Percentiles rank a stretch among this genome's conserved stretches.
These are phyloP conservation scores for Phytophthora vignae DNA, from an alignment of 352 stramenopile genomes.

Conservation along the genomic window DNA sequence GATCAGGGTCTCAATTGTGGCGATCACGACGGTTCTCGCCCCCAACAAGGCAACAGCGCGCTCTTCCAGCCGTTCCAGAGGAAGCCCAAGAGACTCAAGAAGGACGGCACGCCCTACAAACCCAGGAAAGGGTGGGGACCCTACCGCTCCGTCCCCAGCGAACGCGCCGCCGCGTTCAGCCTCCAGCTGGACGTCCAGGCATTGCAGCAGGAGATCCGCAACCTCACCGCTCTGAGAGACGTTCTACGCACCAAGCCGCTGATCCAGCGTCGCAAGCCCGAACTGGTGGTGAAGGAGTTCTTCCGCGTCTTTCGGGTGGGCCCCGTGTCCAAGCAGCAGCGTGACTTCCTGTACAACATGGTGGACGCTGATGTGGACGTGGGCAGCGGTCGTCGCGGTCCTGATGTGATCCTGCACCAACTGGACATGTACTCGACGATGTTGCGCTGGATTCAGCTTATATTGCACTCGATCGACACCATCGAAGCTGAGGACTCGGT, in stretches of 20 bases:
- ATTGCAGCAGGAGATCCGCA: constrained; percentile 37
- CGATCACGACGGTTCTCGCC: no score
- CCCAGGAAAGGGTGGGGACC: constrained; percentile 28
- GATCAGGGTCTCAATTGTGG: no score
- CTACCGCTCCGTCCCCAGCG: constrained; percentile 39
- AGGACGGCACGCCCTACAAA: constrained; percentile 2
- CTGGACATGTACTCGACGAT: constrained; percentile 2
- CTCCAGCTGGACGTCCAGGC: constrained; percentile 47
- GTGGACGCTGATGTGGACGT: not conserved
- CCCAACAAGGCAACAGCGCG: no score
- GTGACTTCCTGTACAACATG: constrained; percentile 5
- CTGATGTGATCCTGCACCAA: not conserved
- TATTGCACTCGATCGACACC: not conserved
- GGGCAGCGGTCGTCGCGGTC: not conserved
- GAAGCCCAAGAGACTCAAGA: constrained; percentile 11
- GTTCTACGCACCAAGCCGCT: constrained; percentile 1
- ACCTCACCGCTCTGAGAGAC: constrained; percentile 29
- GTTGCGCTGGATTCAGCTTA: not conserved
- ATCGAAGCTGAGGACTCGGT: not conserved
- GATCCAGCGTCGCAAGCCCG: constrained; percentile 17
- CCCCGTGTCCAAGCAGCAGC: not conserved
- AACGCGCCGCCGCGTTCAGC: constrained; percentile 44
- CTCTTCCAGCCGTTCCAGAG: not conserved
- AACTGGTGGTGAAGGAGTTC: constrained; percentile 20
- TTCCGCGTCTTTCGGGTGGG: constrained; percentile 10